phyloP scores from a whole-genome alignment of 306 rosid genomes.

The Cicer chorassanicum region DNA sequence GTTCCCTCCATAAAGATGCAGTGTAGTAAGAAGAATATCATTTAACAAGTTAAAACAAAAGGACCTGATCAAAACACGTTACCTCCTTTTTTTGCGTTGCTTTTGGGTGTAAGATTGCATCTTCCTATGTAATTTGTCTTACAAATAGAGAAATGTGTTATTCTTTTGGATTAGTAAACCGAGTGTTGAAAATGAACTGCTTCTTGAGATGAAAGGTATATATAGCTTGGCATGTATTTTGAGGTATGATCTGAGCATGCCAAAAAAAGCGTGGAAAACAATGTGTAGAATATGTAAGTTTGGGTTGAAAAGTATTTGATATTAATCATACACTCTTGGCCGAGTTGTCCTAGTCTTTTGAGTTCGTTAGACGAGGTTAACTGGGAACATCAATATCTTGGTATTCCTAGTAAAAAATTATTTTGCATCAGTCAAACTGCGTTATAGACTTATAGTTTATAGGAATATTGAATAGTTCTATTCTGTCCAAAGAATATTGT shows the following conservation, averaged over 20 bases:
- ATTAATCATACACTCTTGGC: slow-evolving; percentile 13
- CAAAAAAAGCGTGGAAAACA: slow-evolving; percentile 13
- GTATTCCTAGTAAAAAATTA: slow-evolving; percentile 10
- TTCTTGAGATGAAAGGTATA: slow-evolving; percentile 18
- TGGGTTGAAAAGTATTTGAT: neutral
- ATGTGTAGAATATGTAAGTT: slow-evolving; percentile 25
- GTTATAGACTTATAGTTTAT: too few species aligned
- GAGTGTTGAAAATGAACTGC: slow-evolving; percentile 29
- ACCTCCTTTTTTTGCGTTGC: slow-evolving; percentile 29
- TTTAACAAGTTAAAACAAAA: slow-evolving; percentile 35
- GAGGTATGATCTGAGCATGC: slow-evolving; percentile 37
- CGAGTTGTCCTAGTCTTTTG: neutral
- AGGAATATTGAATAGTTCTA: neutral
- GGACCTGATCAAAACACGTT: slow-evolving; percentile 41
- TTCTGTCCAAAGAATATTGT: neutral
- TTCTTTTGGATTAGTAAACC: slow-evolving; percentile 15
- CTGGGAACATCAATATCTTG: neutral
- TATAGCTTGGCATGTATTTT: slow-evolving; percentile 10
- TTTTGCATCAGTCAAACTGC: neutral
- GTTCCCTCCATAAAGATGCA: slow-evolving; percentile 42
- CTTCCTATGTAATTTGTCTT: slow-evolving; percentile 3
- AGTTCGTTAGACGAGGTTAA: neutral
- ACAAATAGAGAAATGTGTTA: slow-evolving; percentile 6
- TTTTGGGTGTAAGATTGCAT: slow-evolving; percentile 20
- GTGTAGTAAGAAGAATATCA: slow-evolving; percentile 25